These are phyloP conservation scores for Lolium multiflorum DNA, from an alignment of 176 grass and related monocot genomes.

Conservation along the genomic window DNA sequence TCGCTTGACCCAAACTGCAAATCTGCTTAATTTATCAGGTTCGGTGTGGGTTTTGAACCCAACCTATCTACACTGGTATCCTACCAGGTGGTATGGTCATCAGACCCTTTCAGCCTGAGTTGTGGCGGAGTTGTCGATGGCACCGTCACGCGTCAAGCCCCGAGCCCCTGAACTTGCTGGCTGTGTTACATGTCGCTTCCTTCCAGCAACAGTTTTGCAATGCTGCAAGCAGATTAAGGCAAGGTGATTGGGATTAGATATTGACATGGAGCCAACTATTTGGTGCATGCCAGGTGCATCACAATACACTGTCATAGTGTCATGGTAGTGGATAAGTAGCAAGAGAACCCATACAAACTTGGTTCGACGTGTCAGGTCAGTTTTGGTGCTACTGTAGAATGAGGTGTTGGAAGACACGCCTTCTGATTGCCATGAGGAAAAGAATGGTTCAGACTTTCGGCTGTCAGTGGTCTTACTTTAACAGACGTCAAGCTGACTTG, in stretches of 20 bases:
- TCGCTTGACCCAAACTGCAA: not conserved
- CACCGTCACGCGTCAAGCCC: not conserved
- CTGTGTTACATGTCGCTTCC: not conserved
- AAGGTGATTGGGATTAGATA: not conserved
- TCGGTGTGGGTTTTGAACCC: not conserved
- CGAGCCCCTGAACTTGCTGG: not conserved
- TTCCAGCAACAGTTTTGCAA: conserved; percentile 11
- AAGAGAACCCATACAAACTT: conserved; percentile 6
- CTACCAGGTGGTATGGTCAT: not conserved
- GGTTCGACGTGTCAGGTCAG: not conserved
- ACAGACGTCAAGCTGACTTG: not conserved
- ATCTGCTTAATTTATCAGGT: not conserved
- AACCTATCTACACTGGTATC: not conserved
- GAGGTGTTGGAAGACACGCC: conserved; percentile 13
- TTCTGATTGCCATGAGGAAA: not conserved
- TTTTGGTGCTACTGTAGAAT: not conserved
- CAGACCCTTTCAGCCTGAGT: not conserved
- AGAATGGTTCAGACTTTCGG: not conserved
- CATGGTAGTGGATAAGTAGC: not conserved
- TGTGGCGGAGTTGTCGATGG: not conserved
- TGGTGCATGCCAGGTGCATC: not conserved
- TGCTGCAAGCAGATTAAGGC: conserved; percentile 12
- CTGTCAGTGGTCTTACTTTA: not conserved
- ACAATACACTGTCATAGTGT: not conserved
- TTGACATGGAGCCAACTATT: conserved; percentile 8